A percentile compares a stretch with the other conserved stretches of the same genome.
phyloP scores from a whole-genome alignment of 2,329 filamentous ascomycete species.

The Xylariaceae sp. region DNA sequence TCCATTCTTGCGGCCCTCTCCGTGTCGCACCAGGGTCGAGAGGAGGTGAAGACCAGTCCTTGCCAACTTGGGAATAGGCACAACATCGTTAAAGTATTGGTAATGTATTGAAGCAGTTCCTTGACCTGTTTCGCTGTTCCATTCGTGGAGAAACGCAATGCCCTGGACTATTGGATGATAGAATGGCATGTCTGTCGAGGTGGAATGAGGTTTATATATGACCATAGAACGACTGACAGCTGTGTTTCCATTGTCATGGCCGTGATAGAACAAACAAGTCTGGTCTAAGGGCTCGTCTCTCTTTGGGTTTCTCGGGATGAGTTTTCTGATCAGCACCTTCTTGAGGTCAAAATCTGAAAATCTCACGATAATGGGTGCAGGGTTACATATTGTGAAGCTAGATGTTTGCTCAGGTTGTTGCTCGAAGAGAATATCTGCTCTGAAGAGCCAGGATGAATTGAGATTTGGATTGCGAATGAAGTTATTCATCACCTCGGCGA shows the following conservation, averaged over 20 bases:
- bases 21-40: conserved; percentile 68
- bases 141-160: conserved; percentile 73
- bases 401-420: conserved; percentile 34
- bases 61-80: conserved; percentile 46
- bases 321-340: conserved; percentile 66
- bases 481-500: conserved; percentile 66
- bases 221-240: conserved; percentile 55
- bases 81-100: conserved; percentile 43
- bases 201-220: conserved; percentile 72
- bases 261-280: conserved; percentile 70
- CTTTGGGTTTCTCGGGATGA: conserved; percentile 78
- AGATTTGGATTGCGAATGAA: conserved; percentile 75
- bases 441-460: conserved; percentile 72
- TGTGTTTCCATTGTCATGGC: conserved; percentile 27
- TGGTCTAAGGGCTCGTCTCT: conserved; percentile 74
- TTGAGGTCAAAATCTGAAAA: conserved; percentile 47
- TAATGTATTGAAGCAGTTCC: conserved; percentile 60
- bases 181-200: conserved; percentile 66
- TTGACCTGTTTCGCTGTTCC: conserved; percentile 38
- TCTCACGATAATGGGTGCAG: conserved; percentile 36
- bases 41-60: conserved; percentile 68
- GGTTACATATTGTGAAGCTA: conserved; percentile 24
- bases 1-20: conserved; percentile 58
- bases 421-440: conserved; percentile 69
- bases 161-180: conserved; percentile 78